Evolutionary conservation across 2,329 filamentous ascomycete genomes (phyloP).

Genomic region (Colletotrichum musicola): DNA sequence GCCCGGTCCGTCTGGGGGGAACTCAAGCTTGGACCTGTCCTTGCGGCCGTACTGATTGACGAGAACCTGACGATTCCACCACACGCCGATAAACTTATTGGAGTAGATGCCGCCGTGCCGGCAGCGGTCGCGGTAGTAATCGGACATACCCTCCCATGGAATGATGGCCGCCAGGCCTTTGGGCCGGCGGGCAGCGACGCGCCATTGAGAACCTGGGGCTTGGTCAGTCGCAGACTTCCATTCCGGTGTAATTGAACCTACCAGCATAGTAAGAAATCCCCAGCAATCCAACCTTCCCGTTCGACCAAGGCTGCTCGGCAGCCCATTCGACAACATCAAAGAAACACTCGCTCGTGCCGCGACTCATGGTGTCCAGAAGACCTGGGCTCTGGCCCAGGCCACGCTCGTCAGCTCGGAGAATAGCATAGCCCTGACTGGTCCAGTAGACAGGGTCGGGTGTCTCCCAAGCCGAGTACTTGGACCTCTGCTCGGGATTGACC

Average conservation of each 20-base stretch:
- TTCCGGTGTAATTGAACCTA: neutral
- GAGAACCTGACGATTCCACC: constrained; percentile 77
- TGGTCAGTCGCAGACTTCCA: constrained; percentile 35
- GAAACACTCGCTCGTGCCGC: constrained; percentile 61
- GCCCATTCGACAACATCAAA: constrained; percentile 64
- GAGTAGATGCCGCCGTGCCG: constrained; percentile 73
- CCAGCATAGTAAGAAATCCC: constrained; percentile 62
- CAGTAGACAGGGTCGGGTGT: constrained; percentile 70
- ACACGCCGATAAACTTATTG: constrained; percentile 70
- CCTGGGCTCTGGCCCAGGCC: constrained; percentile 62
- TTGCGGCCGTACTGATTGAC: constrained; percentile 76
- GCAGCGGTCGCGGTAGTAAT: constrained; percentile 68
- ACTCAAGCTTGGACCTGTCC: constrained; percentile 49
- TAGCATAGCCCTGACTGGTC: constrained; percentile 66
- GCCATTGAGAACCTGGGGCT: constrained; percentile 57
- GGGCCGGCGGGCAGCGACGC: constrained; percentile 60
- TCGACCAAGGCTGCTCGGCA: constrained; percentile 60
- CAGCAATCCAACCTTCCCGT: constrained; percentile 61
- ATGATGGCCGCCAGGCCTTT: constrained; percentile 61
- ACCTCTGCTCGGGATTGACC: constrained; percentile 66
- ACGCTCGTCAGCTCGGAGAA: constrained; percentile 66
- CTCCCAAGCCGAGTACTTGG: constrained; percentile 69
- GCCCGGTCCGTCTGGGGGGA: constrained; percentile 36
- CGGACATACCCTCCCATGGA: constrained; percentile 67
- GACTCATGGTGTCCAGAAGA: constrained; percentile 62